Conservation (phyloP, 1,139 yeast species). For the Hemisphaericaspora xylofermentans region DNA sequence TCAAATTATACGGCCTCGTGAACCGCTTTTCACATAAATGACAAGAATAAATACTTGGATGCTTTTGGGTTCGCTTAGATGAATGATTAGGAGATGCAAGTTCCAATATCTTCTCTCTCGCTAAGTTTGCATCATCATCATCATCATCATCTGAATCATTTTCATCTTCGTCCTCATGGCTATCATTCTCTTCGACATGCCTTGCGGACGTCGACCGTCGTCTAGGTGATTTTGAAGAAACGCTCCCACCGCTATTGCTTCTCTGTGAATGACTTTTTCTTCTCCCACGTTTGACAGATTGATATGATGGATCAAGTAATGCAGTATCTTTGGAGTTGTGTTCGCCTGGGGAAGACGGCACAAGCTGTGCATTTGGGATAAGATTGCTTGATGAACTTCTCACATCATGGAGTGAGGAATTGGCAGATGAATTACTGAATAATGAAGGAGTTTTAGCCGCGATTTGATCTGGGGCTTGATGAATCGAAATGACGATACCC, state of each 20-base stretch:
- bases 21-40: slow-evolving; percentile 82
- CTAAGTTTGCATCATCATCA: slow-evolving; percentile 18
- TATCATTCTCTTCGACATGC: slow-evolving; percentile 17
- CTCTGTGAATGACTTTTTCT: slow-evolving; percentile 28
- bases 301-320: slow-evolving; percentile 35
- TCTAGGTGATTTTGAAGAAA: slow-evolving; percentile 19
- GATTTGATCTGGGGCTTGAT: slow-evolving; percentile 34
- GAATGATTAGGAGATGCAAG: slow-evolving; percentile 54
- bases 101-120: slow-evolving; percentile 62
- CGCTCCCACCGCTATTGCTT: slow-evolving; percentile 11
- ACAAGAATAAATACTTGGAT: slow-evolving; percentile 81
- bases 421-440: slow-evolving; percentile 42
- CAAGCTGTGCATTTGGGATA: slow-evolving; percentile 21
- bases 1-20: slow-evolving; percentile 88
- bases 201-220: slow-evolving; percentile 17
- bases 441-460: slow-evolving; percentile 45
- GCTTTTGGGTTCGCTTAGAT: slow-evolving; percentile 63
- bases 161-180: slow-evolving; percentile 13
- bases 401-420: slow-evolving; percentile 28
- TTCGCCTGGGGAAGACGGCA: slow-evolving; percentile 12
- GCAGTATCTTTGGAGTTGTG: slow-evolving; percentile 10
- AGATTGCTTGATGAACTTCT: slow-evolving; percentile 12
- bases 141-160: slow-evolving; percentile 17
- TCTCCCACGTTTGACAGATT: slow-evolving; percentile 33
- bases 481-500: slow-evolving; percentile 29